Base-by-base conservation (phyloP, 192 early-diverging fungal genomes). In the Umbelopsis vinacea region DNA sequence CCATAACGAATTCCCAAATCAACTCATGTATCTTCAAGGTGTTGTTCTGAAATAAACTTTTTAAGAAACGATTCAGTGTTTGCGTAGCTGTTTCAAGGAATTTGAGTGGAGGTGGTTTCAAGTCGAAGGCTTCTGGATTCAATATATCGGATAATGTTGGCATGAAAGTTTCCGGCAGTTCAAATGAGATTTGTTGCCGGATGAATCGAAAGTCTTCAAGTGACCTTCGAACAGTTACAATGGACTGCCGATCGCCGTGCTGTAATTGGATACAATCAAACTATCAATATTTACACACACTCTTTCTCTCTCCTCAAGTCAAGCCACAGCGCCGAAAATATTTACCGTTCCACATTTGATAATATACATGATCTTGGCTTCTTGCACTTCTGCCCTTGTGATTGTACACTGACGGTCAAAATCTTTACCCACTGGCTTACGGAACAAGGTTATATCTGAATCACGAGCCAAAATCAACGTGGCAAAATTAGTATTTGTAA, bases 171-270 rank as follows among this genome's bases (percentile, higher is more conserved):
- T 86, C 84, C 1, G 84, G 82, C 11, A 70, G 29, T 60, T 86
- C 84, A 4, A 80, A 43, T 1, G 81, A 23, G 57, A 86, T 29
- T 22, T 79, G 71, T 38, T 80, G 73, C 2, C 78, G 69, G 21
- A 86, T 29, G 22, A 83, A 81, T 23, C 71, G 37, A 71, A 86
- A 86, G 43, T 86, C 84, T 26, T 86, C 76, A 43, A 81, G 29
- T n/a, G 75, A 76, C 66, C 84, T 43, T 17, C 74, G 73, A 69
- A 86, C 81, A 3, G 82, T 82, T 22, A 67, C 70, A 55, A 83
- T 79, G 21, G 71, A 75, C 14, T 69, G 53, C 22, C 52, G 63
- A 50, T 75, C 72, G 7, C 52, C 68, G 0, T 68, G 69, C 79
- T 83, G 46, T 8, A 24, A 9, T 43, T 43, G 40, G 21, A 10